Conservation (phyloP, 2,329 filamentous ascomycete species). For the Lecanicillium sp. region DNA sequence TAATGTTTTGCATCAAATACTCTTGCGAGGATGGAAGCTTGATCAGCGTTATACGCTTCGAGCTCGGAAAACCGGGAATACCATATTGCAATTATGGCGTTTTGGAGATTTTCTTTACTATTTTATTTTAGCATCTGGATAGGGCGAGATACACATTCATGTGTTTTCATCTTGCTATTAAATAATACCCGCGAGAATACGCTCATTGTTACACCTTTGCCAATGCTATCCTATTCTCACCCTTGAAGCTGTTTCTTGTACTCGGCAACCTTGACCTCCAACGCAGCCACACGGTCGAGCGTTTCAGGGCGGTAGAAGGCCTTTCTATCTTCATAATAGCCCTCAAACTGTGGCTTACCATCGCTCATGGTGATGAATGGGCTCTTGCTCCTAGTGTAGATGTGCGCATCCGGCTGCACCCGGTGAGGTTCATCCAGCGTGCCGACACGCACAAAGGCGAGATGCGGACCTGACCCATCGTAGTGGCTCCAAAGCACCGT, state of each 20-base stretch:
- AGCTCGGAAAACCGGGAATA: too few species aligned
- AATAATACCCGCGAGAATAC: too few species aligned
- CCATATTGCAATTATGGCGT: conserved; percentile 3
- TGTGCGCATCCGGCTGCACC: conserved; percentile 36
- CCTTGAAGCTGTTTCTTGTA: conserved; percentile 13
- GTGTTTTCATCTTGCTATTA: neutral
- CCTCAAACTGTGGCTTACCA: conserved; percentile 28
- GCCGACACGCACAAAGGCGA: conserved; percentile 33
- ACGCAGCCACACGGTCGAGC: conserved; percentile 18
- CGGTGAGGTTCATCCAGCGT: conserved; percentile 32
- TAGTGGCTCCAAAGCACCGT: conserved; percentile 35
- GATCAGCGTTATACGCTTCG: too few species aligned
- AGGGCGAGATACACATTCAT: too few species aligned
- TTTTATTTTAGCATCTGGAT: neutral
- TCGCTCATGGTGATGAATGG: conserved; percentile 29
- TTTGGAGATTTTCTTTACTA: neutral
- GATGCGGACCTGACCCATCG: conserved; percentile 18
- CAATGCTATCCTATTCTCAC: too few species aligned
- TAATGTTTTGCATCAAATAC: too few species aligned
- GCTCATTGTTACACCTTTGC: too few species aligned
- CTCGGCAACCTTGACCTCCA: conserved; percentile 14
- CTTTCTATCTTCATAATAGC: conserved; percentile 23
- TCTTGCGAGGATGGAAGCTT: too few species aligned
- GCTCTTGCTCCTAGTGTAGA: conserved; percentile 31
- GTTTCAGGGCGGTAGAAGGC: conserved; percentile 25